Base-by-base conservation (phyloP, 2,329 filamentous ascomycete genomes). In the Juglanconis oblonga region DNA sequence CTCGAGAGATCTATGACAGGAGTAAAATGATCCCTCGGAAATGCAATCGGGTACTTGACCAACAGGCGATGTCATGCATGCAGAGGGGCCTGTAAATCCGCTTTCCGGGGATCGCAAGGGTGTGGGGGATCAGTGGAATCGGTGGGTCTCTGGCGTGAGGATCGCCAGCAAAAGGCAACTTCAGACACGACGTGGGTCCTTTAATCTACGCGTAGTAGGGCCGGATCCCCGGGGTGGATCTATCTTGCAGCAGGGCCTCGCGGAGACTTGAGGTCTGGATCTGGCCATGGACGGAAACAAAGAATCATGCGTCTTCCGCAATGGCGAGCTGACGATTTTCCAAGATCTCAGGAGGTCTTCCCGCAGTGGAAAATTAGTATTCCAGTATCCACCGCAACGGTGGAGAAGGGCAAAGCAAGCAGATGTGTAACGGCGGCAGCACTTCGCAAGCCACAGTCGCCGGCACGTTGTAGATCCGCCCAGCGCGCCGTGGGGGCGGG, bases 141-240 rank as follows among this genome's bases (percentile, higher is more conserved):
- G 24, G 49, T 58, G 57, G 47, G 55, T 24, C 40, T 29, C 49
- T 52, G 49, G 55, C 49, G 40, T 47, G 60, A 56, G 52, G 60
- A 59, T 59, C 60, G 51, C 50, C 61, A 49, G 51, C 24, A 36
- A 55, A 61, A 58, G 55, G 44, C 57, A 44, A 51, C 44, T 52
- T 55, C 61, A 61, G 54, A 61, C 61, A 54, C 58, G 48, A 31
- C 57, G 51, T 55, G 54, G 47, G 44, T 52, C 61, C 61, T 62
- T 62, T 62, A 62, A 62, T 62, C 58, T 62, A 24, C 17, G 2
- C 17, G 17, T 24, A 51, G 54, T 36, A 45, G 51, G 17, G 54
- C 44, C 44, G 29, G 11, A 29, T 31, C 50, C 50, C 50, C n/a
- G 47, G 54, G 53, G 54, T 57, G 54, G 48, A 33, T 47, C 60